These are phyloP conservation scores for Boletus subcaerulescens DNA, from an alignment of 768 basidiomycete genomes.

Conservation along the genomic window DNA sequence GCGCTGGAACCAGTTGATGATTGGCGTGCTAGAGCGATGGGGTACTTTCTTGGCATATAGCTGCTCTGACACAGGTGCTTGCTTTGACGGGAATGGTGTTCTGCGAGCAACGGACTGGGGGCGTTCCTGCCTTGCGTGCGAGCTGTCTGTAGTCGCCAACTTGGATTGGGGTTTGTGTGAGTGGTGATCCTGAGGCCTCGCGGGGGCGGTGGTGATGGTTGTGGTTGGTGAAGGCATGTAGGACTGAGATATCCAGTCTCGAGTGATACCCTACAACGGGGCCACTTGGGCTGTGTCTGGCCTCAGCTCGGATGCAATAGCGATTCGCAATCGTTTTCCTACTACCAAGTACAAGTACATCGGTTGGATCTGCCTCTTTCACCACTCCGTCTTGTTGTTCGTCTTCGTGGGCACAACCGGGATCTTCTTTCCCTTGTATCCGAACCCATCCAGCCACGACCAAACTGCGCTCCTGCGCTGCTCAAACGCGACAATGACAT, in stretches of 20 bases:
- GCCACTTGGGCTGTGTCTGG: not conserved
- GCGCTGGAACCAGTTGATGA: constrained; percentile 88
- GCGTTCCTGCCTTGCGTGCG: constrained; percentile 16
- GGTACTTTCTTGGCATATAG: constrained; percentile 55
- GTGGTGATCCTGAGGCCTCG: constrained; percentile 11
- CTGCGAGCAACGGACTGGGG: constrained; percentile 16
- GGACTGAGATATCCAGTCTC: not conserved
- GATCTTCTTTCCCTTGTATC: constrained; percentile 79
- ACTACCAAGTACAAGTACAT: no score
- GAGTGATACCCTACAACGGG: not conserved
- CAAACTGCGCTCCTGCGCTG: constrained; percentile 68
- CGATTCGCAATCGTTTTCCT: not conserved
- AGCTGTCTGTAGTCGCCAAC: not conserved
- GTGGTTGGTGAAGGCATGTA: constrained; percentile 17
- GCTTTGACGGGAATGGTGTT: constrained; percentile 19
- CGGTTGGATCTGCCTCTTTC: constrained; percentile 11
- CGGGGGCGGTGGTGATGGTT: constrained; percentile 10
- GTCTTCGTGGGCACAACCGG: constrained; percentile 44
- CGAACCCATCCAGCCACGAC: constrained; percentile 98
- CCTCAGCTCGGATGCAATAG: constrained; percentile 19
- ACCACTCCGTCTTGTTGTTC: constrained; percentile 71
- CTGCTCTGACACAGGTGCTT: constrained; percentile 33
- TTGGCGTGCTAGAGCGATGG: constrained; percentile 75
- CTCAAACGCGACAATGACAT: constrained; percentile 79
- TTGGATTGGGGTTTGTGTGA: constrained; percentile 17